These are phyloP conservation scores for Fusarium nematophilum DNA, from an alignment of 2,329 filamentous ascomycete genomes.

Conservation along the genomic window DNA sequence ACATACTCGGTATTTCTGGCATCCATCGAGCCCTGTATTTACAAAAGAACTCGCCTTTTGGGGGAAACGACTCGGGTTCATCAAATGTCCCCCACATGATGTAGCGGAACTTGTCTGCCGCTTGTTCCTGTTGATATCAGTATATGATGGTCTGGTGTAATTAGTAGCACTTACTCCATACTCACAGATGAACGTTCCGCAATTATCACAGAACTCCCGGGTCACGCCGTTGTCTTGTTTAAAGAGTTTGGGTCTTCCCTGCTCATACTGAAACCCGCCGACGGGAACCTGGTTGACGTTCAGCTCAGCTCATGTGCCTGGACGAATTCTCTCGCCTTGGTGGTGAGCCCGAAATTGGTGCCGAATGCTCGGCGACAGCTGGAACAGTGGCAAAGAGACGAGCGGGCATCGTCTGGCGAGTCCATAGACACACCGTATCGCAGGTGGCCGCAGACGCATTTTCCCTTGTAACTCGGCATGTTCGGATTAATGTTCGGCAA, in stretches of 20 bases:
- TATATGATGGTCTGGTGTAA: not conserved
- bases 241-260: slow-evolving; percentile 18
- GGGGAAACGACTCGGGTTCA: slow-evolving; percentile 58
- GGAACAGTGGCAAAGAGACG: slow-evolving; percentile 17
- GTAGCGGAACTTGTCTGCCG: slow-evolving; percentile 58
- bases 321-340: not conserved
- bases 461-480: slow-evolving; percentile 22
- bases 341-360: slow-evolving; percentile 28
- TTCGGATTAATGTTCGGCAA: accelerated
- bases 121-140: slow-evolving; percentile 47
- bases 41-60: slow-evolving; percentile 68
- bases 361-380: slow-evolving; percentile 27
- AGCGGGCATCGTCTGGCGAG: slow-evolving; percentile 22
- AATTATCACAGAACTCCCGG: slow-evolving; percentile 30
- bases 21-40: slow-evolving; percentile 59
- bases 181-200: slow-evolving; percentile 32
- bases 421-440: slow-evolving; percentile 19
- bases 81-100: slow-evolving; percentile 61
- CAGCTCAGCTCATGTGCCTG: not conserved
- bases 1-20: slow-evolving; percentile 35
- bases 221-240: slow-evolving; percentile 28
- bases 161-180: slow-evolving; percentile 12
- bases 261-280: slow-evolving; percentile 12
- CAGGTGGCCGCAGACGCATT: slow-evolving; percentile 27
- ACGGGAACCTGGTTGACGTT: not conserved